These are phyloP conservation scores for Neonectria sp. DNA, from an alignment of 2,329 filamentous ascomycete species.

Conservation along the genomic window DNA sequence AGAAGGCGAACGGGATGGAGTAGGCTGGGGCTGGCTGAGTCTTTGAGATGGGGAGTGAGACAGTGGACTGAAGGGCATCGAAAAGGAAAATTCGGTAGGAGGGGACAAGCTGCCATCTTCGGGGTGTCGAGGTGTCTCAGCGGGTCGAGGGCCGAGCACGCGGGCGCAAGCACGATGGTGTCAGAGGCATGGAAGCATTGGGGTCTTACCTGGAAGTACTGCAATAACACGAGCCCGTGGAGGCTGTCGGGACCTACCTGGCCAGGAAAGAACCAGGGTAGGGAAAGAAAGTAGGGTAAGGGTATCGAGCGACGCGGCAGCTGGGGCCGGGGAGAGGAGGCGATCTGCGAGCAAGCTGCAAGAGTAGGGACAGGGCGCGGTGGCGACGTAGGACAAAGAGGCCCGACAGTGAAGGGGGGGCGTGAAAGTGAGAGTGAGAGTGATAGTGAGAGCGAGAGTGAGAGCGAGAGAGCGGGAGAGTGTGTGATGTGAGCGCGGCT, in stretches of 20 bases:
- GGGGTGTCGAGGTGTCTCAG: slow-evolving; percentile 36
- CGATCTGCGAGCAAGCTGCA: slow-evolving; percentile 46
- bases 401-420: slow-evolving; percentile 6
- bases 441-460: background rate
- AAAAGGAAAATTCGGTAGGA: slow-evolving; percentile 32
- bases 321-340: slow-evolving; percentile 42
- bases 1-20: slow-evolving; percentile 27
- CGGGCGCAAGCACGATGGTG: slow-evolving; percentile 45
- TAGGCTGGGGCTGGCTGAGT: slow-evolving; percentile 23
- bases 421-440: slow-evolving; percentile 20
- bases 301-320: slow-evolving; percentile 42
- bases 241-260: slow-evolving; percentile 42
- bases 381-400: slow-evolving; percentile 16
- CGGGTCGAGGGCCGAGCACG: slow-evolving; percentile 38
- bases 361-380: slow-evolving; percentile 37
- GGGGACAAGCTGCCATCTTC: slow-evolving; percentile 34
- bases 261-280: slow-evolving; percentile 44
- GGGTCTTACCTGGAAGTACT: slow-evolving; percentile 43
- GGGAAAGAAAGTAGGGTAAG: slow-evolving; percentile 37
- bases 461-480: slow-evolving; percentile 8
- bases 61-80: slow-evolving; percentile 39
- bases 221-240: slow-evolving; percentile 35
- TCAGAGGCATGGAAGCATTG: slow-evolving; percentile 41
- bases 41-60: slow-evolving; percentile 21
- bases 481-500: slow-evolving; percentile 16